Evolutionary conservation across 1,284 basidiomycete genomes (phyloP).

Genomic region (Mrakiaceae sp.): DNA sequence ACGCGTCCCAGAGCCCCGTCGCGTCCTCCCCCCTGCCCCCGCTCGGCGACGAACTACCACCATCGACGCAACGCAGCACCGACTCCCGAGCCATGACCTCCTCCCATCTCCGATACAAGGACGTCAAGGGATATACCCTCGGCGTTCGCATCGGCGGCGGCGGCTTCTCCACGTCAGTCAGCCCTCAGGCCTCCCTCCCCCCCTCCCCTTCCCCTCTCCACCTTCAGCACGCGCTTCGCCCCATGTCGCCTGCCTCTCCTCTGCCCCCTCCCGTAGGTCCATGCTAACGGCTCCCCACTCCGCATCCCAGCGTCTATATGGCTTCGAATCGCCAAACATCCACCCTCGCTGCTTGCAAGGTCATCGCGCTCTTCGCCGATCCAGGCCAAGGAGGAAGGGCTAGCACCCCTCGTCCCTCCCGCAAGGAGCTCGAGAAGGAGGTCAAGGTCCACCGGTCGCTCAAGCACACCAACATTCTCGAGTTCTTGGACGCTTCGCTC

Average conservation of each 20-base stretch:
- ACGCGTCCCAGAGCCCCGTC: too few relatives aligned
- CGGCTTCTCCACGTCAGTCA: slow-evolving; percentile 62
- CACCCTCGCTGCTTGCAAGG: slow-evolving; percentile 71
- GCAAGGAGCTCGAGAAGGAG: slow-evolving; percentile 82
- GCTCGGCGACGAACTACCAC: too few relatives aligned
- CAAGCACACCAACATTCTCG: slow-evolving; percentile 71
- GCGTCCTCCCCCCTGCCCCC: too few relatives aligned
- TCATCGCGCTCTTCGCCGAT: slow-evolving; percentile 49
- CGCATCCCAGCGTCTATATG: slow-evolving; percentile 55
- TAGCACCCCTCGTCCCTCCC: slow-evolving; percentile 21
- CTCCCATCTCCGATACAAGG: slow-evolving; percentile 1
- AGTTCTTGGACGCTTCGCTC: slow-evolving; percentile 66
- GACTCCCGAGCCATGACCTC: not conserved
- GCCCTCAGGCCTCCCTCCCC: not conserved
- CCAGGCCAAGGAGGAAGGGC: slow-evolving; percentile 45
- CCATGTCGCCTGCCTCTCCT: not conserved
- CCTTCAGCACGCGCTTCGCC: not conserved
- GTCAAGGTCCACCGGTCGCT: slow-evolving; percentile 79
- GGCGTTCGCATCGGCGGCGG: slow-evolving; percentile 69
- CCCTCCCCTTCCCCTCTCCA: not conserved
- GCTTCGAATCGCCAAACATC: slow-evolving; percentile 58
- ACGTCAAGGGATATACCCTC: slow-evolving; percentile 51
- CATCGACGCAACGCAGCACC: too few relatives aligned
- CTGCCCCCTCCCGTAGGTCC: too few relatives aligned
- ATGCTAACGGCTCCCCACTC: not conserved